phyloP scores from a whole-genome alignment of 2,329 filamentous ascomycete genomes.

The Cryphonectria japonica region DNA sequence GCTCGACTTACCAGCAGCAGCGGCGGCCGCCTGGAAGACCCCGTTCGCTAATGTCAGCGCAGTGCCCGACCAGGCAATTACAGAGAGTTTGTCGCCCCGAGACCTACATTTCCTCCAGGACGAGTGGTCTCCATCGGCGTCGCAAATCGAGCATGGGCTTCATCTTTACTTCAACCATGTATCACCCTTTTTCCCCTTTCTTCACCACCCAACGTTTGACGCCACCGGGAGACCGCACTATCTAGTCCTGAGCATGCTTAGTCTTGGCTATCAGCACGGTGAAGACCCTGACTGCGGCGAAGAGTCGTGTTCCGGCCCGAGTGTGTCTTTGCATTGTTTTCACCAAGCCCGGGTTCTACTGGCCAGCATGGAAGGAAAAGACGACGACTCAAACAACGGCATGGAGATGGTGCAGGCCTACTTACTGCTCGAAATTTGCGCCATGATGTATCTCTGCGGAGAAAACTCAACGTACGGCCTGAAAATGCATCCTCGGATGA shows the following conservation, averaged over 20 bases:
- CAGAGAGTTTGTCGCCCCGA: constrained; percentile 29
- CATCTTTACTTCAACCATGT: constrained; percentile 43
- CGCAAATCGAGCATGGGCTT: constrained; percentile 39
- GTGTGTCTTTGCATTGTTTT: constrained; percentile 41
- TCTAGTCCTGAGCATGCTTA: constrained; percentile 43
- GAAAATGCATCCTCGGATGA: constrained; percentile 45
- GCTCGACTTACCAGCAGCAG: background rate
- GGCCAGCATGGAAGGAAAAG: constrained; percentile 33
- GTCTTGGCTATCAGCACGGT: constrained; percentile 44
- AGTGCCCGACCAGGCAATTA: constrained; percentile 24
- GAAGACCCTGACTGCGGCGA: constrained; percentile 40
- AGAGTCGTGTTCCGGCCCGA: constrained; percentile 34
- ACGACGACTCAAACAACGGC: constrained; percentile 31
- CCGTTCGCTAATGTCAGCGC: constrained; percentile 9
- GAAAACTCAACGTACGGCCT: constrained; percentile 40
- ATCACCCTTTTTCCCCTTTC: constrained; percentile 43
- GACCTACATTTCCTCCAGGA: constrained; percentile 32
- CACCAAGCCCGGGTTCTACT: constrained; percentile 37
- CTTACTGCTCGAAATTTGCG: constrained; percentile 44
- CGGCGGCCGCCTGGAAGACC: background rate
- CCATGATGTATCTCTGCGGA: constrained; percentile 49
- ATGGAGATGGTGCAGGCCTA: constrained; percentile 43
- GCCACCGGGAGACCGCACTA: constrained; percentile 31
- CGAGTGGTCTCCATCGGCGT: constrained; percentile 38
- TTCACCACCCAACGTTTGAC: constrained; percentile 44